Evolutionary conservation across 2,329 filamentous ascomycete species (phyloP), one percentile per base, ranked within the genome.

Genomic region (Beauveria rudraprayagi): DNA sequence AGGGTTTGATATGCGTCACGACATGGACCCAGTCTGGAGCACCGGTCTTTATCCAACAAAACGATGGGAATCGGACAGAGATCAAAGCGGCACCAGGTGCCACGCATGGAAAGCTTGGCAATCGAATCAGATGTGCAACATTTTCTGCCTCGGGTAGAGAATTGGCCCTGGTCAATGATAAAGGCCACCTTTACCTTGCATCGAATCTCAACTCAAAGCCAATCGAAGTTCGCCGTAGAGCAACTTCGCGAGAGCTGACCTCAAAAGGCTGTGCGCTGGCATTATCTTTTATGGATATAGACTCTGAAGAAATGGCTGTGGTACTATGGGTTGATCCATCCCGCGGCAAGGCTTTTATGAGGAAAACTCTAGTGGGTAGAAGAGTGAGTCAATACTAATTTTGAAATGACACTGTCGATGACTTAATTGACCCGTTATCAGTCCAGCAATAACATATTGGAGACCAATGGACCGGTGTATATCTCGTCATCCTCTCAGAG

Each of bases 11-110:
- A 5, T 76, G 74, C 56, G 67, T 77, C 17, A 73, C 70, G 1
- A 76, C 75, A 0, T 77, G 75, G 75, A 77, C 75, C 1, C 75
- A 76, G 62, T 76, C 73, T 1, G 75, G 75, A 2, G 67, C 67
- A n/a, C 75, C 75, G 0, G 63, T 76, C 5, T 66, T 77, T 3
- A 67, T 76, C 2, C 73, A 76, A 55, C 74, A 74, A 10, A 67
- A 69, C 52, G 71, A 72, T 48, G 73, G 73, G 1, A 70, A 75
- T 54, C 68, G 67, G 61, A 72, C 66, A 10, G 71, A 73, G 7
- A 70, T 77, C 40, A 70, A 67, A 46, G 67, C 70, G 0, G 70
- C 73, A 17, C 46, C 63, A 0, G 65, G 72, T 0, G 65, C 64
- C 3, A 64, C 67, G 17, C 68, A 71, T 44, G 70, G 70, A 47